Evolutionary conservation across 129 eudicot genomes (phyloP).

Genomic region (Centaurea solstitialis): DNA sequence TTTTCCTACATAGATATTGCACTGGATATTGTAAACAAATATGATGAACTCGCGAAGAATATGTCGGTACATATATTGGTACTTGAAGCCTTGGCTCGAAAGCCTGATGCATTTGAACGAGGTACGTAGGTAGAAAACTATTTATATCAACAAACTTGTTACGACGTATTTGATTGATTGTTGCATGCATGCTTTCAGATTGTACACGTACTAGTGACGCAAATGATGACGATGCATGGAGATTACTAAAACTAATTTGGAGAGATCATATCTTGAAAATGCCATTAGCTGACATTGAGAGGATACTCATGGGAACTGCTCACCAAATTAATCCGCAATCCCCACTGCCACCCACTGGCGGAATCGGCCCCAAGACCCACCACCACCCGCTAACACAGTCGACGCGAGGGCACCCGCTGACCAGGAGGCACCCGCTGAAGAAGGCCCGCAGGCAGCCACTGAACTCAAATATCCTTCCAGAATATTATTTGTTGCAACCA

Average conservation of each 20-base stretch:
- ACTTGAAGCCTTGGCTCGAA: neutral
- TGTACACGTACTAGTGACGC: neutral
- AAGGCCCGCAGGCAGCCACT: no score
- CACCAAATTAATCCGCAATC: no score
- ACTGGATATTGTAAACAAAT: neutral
- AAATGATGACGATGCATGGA: neutral
- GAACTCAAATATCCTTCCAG: neutral
- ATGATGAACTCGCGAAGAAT: neutral
- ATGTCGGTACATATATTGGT: no score
- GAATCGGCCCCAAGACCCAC: no score
- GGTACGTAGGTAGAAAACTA: neutral
- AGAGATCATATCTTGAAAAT: neutral
- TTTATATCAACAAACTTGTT: no score
- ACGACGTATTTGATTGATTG: no score
- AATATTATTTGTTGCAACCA: slow-evolving; percentile 22
- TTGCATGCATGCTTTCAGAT: neutral
- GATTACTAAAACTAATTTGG: slow-evolving; percentile 11
- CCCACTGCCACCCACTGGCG: no score
- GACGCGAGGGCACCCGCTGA: no score
- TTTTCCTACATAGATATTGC: neutral
- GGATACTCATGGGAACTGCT: neutral
- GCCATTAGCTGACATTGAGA: neutral
- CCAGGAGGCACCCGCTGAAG: no score
- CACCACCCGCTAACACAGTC: no score
- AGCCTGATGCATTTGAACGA: neutral